A percentile compares a stretch with the other conserved stretches of the same genome.
Evolutionary conservation across 164 flowering plant species (phyloP).

Genomic region (Protea cynaroides): DNA sequence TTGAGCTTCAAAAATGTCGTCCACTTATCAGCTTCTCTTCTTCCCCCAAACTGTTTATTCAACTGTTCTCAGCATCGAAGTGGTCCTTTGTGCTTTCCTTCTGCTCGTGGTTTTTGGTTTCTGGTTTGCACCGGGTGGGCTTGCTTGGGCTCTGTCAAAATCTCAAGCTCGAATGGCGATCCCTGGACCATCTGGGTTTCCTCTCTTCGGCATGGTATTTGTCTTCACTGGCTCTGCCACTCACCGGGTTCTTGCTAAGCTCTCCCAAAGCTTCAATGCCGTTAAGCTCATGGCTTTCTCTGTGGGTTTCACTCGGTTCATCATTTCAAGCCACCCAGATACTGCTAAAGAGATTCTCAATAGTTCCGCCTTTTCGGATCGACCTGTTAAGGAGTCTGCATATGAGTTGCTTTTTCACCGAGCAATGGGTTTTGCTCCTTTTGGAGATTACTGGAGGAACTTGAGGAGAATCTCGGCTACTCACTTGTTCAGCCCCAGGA

Average conservation of each 20-base stretch:
- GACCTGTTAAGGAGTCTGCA: slow-evolving; percentile 60
- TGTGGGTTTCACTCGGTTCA: slow-evolving; percentile 24
- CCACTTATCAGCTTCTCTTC: slow-evolving; percentile 1
- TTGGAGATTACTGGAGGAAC: slow-evolving; percentile 56
- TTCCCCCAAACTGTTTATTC: slow-evolving; percentile 10
- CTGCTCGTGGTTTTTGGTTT: slow-evolving; percentile 27
- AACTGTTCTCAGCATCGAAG: slow-evolving; percentile 11
- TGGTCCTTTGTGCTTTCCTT: slow-evolving; percentile 18
- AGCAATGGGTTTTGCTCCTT: slow-evolving; percentile 66
- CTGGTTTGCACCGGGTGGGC: slow-evolving; percentile 54
- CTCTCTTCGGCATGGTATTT: slow-evolving; percentile 44
- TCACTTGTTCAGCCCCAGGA: slow-evolving; percentile 47
- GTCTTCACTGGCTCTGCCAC: slow-evolving; percentile 20
- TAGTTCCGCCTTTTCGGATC: slow-evolving; percentile 43
- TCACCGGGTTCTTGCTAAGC: slow-evolving; percentile 1
- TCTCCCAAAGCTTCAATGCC: neutral
- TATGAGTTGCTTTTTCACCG: slow-evolving; percentile 48
- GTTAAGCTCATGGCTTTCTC: slow-evolving; percentile 32
- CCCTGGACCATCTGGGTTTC: slow-evolving; percentile 63
- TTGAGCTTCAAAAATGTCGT: neutral
- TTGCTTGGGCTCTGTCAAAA: slow-evolving; percentile 59
- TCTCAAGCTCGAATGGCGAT: slow-evolving; percentile 22
- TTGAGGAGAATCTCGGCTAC: slow-evolving; percentile 48
- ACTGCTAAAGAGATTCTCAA: slow-evolving; percentile 49
- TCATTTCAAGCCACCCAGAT: slow-evolving; percentile 43